Base-by-base conservation (phyloP, 768 basidiomycete species). In the Asterophora lycoperdoides region DNA sequence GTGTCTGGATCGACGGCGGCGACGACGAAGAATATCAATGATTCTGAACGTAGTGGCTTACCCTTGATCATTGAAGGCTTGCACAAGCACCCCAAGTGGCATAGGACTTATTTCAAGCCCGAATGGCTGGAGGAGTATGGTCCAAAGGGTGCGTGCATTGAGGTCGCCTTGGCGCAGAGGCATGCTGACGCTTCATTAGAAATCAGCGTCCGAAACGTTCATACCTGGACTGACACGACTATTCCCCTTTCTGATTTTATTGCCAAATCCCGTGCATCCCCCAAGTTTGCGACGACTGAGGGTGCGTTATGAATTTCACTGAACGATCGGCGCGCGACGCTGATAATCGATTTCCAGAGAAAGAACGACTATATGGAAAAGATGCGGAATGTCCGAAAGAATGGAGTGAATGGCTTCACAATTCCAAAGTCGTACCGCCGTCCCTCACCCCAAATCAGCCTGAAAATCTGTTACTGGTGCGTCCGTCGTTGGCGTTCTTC, bases 351-450 rank as follows among this genome's bases (percentile, higher is more conserved):
- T 48, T 47, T 17, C 13, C 54, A 87, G 84, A 86, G 55, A 57
- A 61, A 8, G 77, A 81, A 58, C 70, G 86, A 23, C 68, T 82
- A 8, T 92, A 93, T 57, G 88, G 86, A 17, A 92, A 92, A 59
- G 90, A 93, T 58, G 75, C 77, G 1, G 70, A 76, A 9, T 91
- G 88, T 61, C 90, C 90, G 0, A 26, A 58, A 34, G 58, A 65
- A 57, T 93, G 88, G 87, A 70, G 71, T 17, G 48, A 78, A 4
- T 89, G 86, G 81, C 66, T 93, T 13, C 58, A 71, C 5, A 56
- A 62, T 0, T 60, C 60, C 2, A 60, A 62, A 19, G 68, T 78
- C 26, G 66, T 93, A 32, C 88, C 89, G 0, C 32, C 67, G 2
- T 52, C 58, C 5, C 59, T 89, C 10, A 58, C 81, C 32, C 81